Base-by-base conservation (phyloP, 1,284 basidiomycete genomes). In the Blastosporella zonata region DNA sequence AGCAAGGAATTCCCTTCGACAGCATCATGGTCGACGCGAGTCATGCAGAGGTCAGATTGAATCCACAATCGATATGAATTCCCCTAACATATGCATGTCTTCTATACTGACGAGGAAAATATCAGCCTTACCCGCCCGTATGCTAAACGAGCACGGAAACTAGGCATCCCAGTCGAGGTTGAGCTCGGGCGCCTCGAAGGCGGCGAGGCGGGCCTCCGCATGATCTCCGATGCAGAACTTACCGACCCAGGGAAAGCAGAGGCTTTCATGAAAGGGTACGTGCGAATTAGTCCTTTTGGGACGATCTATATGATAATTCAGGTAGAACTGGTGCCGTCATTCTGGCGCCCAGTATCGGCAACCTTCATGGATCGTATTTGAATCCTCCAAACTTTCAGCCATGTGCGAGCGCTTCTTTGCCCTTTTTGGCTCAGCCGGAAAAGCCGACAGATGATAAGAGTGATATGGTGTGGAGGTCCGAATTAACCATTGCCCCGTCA, bases 1-100 rank as follows among this genome's bases (percentile, higher is more conserved):
- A 77, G 50, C 61, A 73, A 47, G 74, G 74, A 4, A 74, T 74
- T 37, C 65, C 65, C 12, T 77, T 76, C 46, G 75, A 77, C 51
- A 75, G 72, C 53, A 76, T 77, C 57, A 77, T 77, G 74, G 73
- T 75, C 2, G 74, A 77, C 57, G 74, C 74, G 6, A 73, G 71
- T 49, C 74, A 77, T 50, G 74, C 75, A 10, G 73, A 76, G 25
- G 72, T 68, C 20, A 20, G 34, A 22, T 13, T 12, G 7, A 20
- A 20, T 9, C 17, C 27, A 20, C 9, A 28, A 29, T 8, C 3
- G 13, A 5, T 23, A 27, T 38, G 20, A 36, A 13, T 34, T 34
- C 15, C 12, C 10, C 33, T 31, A 20, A 22, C 21, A 29, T 29
- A 22, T n/a, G n/a, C n/a, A n/a, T n/a, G 6, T 2, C 33, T 29